Evolutionary conservation across 2,329 filamentous ascomycete species (phyloP), one percentile per base, ranked within the genome.

Genomic region (Colletotrichum theobromicola): DNA sequence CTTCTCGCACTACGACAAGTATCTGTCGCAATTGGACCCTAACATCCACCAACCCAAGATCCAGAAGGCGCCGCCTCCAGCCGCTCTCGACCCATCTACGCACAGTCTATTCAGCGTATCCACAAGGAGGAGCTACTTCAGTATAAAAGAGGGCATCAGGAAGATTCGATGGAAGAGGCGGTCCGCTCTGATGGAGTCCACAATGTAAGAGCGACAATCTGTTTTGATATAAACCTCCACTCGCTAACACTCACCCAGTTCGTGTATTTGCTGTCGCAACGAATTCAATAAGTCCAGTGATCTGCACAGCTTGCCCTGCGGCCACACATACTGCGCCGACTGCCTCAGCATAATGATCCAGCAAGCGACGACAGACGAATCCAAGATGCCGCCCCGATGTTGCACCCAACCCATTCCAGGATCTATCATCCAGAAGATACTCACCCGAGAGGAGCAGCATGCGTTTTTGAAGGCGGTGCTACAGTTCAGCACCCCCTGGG

Each of bases 301-400:
- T 6, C 79, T 91, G 32, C 87, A 89, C 74, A 88, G 84, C 62
- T 83, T 92, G 6, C 86, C 88, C 4, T 93, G 91, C 76, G 87
- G 88, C 21, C 91, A 93, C 78, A 88, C 85, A 28, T 91, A 91
- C 78, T 93, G 91, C 82, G 81, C 85, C 46, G 81, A 83, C 63
- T 93, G 91, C 77, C 81, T 93, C 15, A 84, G 84, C 66, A 84
- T 88, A 42, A 84, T 93, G 79, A 85, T 92, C 72, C 85, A 85
- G 24, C 88, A 91, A 79, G 88, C 90, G 26, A 86, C 85, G 50
- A 84, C 83, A 16, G 87, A 92, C 77, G 91, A 93, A 81, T 85
- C 88, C 67, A 90, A 88, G 76, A 92, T 93, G 89, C 91, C 91
- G 9, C 91, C 91, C 0, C 84, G 90, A 70, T 93, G 91, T 79